phyloP scores from a whole-genome alignment of 1,284 basidiomycete species.

The Sporisorium iseilematis-ciliati region DNA sequence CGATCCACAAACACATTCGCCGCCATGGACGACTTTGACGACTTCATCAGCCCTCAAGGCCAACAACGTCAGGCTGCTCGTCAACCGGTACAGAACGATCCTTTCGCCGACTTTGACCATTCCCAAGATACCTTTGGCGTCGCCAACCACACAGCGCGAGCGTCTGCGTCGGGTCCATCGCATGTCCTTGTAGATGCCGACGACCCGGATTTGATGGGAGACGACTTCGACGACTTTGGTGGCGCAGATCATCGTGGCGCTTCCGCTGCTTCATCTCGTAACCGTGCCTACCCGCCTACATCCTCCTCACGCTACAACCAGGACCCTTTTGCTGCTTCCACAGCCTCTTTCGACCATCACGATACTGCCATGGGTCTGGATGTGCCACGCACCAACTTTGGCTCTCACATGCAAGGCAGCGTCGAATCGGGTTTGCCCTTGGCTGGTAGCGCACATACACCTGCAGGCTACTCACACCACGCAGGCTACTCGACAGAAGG shows the following conservation, averaged over 20 bases:
- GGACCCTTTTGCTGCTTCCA: conserved; percentile 36
- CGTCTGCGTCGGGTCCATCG: conserved; percentile 28
- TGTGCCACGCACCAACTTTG: conserved; percentile 38
- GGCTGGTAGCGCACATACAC: conserved; percentile 46
- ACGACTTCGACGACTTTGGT: conserved; percentile 47
- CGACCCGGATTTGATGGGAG: conserved; percentile 65
- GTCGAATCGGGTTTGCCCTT: conserved; percentile 57
- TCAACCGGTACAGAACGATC: conserved; percentile 22
- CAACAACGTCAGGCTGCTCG: conserved; percentile 5
- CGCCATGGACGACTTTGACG: conserved; percentile 64
- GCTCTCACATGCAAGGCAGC: conserved; percentile 37
- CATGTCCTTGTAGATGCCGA: conserved; percentile 66
- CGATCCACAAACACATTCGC: not conserved
- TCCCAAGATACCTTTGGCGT: conserved; percentile 41
- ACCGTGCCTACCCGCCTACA: conserved; percentile 37
- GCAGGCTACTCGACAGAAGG: conserved; percentile 35
- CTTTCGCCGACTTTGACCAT: conserved; percentile 34
- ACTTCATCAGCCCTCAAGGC: conserved; percentile 45
- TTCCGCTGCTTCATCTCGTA: conserved; percentile 19
- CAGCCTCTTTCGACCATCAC: conserved; percentile 37
- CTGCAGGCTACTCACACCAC: conserved; percentile 46
- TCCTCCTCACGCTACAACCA: conserved; percentile 12
- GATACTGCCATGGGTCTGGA: conserved; percentile 48
- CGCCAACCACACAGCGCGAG: not conserved
- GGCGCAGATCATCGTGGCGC: conserved; percentile 9